Evolutionary conservation across 1,139 yeast species (phyloP), one percentile per base, ranked within the genome.

Genomic region (Magnusiomyces magnusii): DNA sequence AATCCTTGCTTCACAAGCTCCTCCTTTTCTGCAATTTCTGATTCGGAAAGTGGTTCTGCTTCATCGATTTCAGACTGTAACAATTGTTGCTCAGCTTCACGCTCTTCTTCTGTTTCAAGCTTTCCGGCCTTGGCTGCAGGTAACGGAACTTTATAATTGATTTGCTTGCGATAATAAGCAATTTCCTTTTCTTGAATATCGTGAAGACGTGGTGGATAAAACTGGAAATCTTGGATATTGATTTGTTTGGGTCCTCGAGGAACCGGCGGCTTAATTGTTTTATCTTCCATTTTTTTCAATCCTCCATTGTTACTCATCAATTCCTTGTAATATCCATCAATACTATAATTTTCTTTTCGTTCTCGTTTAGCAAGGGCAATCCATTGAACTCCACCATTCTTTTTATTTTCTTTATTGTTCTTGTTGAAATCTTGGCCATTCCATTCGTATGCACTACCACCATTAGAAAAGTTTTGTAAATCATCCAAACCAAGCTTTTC

Each of bases 371-470:
- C 79, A 0, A 96, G 96, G 65, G 88, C 88, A 55, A 91, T 86
- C 96, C 96, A 90, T 56, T 80, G 74, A 27, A 64, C 60, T 17
- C 58, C 54, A 3, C 49, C n/a, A n/a, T n/a, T n/a, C n/a, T n/a
- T 54, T 15, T 57, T 50, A 42, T 65, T 65, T 55, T 66, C 66
- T 47, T 61, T 62, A 49, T 60, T 81, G 78, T 24, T 76, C 77
- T 89, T 87, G 51, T 92, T 87, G 70, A 90, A 92, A 68, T 90
- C 90, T 67, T 87, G 84, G 23, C 98, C 98, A 69, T 92, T 90
- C 98, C 98, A 92, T 73, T 91, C 96, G 71, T 91, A 92, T 0
- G 96, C 93, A 1, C 96, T 88, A 42, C 83, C 83, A 66, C 91
- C 97, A 19, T 91, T 84, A 0, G 92, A 83, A 68, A 93, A 91